These are phyloP conservation scores for Euryodendron excelsum DNA, from an alignment of 148 eudicot genomes.

Conservation along the genomic window DNA sequence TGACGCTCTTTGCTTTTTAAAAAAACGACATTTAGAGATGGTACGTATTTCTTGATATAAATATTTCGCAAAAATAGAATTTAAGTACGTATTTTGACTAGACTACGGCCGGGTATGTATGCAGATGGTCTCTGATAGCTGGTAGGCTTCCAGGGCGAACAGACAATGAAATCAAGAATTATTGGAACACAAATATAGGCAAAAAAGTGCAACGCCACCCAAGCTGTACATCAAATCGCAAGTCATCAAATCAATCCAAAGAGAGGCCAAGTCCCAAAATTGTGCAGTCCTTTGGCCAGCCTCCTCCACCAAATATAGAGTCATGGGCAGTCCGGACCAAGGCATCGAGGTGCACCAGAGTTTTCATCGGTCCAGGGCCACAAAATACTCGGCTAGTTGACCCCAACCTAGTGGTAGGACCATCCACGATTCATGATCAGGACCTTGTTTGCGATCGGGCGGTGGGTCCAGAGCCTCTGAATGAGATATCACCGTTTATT, in stretches of 20 bases:
- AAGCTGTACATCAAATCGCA: not conserved
- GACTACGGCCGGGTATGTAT: not conserved
- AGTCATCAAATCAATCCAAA: slow-evolving; percentile 1
- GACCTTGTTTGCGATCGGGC: not conserved
- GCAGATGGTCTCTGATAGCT: slow-evolving; percentile 39
- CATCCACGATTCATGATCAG: not conserved
- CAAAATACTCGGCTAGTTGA: not conserved
- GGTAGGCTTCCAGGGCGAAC: slow-evolving; percentile 42
- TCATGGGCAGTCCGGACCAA: slow-evolving; percentile 5
- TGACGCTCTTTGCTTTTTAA: no score
- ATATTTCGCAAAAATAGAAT: no score
- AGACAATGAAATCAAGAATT: slow-evolving; percentile 41
- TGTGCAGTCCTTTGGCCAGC: not conserved
- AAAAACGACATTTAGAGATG: no score
- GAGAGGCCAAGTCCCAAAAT: not conserved
- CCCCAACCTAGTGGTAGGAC: not conserved
- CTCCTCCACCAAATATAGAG: not conserved
- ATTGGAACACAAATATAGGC: slow-evolving; percentile 28
- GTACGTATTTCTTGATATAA: no score
- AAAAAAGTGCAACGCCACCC: slow-evolving; percentile 15
- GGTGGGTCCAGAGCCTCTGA: not conserved
- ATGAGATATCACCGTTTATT: not conserved
- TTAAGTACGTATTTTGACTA: not conserved
- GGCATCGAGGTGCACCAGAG: slow-evolving; percentile 15
- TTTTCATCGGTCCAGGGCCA: not conserved